Conservation (phyloP, 306 rosid species). For the Lathyrus sativus region DNA sequence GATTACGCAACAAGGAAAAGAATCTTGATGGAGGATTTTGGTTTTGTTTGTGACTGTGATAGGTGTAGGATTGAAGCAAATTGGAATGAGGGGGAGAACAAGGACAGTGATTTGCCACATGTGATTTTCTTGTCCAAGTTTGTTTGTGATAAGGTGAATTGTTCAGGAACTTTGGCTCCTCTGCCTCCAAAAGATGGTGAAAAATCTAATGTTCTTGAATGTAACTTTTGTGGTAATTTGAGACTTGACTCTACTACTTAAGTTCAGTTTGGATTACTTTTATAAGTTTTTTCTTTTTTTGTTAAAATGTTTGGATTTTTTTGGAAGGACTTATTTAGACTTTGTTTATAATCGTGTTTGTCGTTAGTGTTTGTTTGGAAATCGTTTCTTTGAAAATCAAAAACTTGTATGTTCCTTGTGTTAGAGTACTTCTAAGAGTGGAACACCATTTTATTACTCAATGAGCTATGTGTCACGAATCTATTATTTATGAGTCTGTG, state of each 20-base stretch:
- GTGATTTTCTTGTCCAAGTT: slow-evolving; percentile 52
- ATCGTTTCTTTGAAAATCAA: no score
- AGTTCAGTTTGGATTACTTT: not conserved
- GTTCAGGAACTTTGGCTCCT: slow-evolving; percentile 75
- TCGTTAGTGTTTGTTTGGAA: no score
- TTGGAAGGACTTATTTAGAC: not conserved
- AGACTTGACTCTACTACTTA: slow-evolving; percentile 1
- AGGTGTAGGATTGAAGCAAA: slow-evolving; percentile 65
- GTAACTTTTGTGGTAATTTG: slow-evolving; percentile 67
- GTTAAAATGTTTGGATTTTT: not conserved
- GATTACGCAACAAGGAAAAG: slow-evolving; percentile 49
- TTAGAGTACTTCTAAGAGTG: no score
- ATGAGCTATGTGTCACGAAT: no score
- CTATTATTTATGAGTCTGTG: no score
- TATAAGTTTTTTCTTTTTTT: not conserved
- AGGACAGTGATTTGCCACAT: slow-evolving; percentile 48
- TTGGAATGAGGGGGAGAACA: slow-evolving; percentile 38
- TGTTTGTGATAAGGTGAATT: slow-evolving; percentile 55
- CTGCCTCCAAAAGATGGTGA: slow-evolving; percentile 52
- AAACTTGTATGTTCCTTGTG: no score
- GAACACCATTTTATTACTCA: no score
- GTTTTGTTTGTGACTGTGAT: slow-evolving; percentile 66
- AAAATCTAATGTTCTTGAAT: slow-evolving; percentile 50
- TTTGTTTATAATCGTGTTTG: no score
- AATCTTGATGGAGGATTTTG: slow-evolving; percentile 68